Evolutionary conservation across 257 asterid genomes (phyloP), one percentile per base, ranked within the genome.

Genomic region (Rehmannia glutinosa): DNA sequence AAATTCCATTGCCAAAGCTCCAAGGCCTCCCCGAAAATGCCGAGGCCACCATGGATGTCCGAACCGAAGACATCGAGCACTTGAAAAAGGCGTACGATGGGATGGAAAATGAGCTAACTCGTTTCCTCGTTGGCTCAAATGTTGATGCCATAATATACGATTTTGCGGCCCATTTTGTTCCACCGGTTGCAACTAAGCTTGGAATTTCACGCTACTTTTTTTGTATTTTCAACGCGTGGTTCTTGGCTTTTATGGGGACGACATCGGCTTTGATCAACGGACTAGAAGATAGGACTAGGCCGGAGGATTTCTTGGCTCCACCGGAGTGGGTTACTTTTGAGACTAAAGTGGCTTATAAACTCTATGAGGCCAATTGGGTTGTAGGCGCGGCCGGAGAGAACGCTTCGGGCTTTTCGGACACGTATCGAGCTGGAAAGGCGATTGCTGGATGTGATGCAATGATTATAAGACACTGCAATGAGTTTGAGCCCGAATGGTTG

Each of bases 401-500:
- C 20, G 46, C 24, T 1, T 70, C 75, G 4, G 75, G 75, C 0
- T 49, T n/a, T n/a, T 23, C 62, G 5, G 75, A 70, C 30, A 3
- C 9, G 1, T 35, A 23, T 46, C 63, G 75, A 1, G 23, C 12
- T 1, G 75, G 69, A 15, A 24, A 50, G 9, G 56, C n/a, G n/a
- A 25, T 62, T 10, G 52, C 27, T 7, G 28, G 53, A 43, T 43
- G 55, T 7, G 21, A 62, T 24, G 68, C 68, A 4, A 15, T 62
- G 21, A 43, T 62, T n/a, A 13, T 62, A 43, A 45, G 55, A 10
- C 68, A 62, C 68, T 62, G 68, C 41, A 41, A 62, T 33, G 68
- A 62, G 55, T 27, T 62, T 12, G 81, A 82, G 21, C 64, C 49
- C 3, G 62, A 79, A 32, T 76, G 82, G 82, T 13, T 78, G 32